Evolutionary conservation across 2,329 filamentous ascomycete species (phyloP), one percentile per base, ranked within the genome.

Genomic region (Trichoderma semiorbis): DNA sequence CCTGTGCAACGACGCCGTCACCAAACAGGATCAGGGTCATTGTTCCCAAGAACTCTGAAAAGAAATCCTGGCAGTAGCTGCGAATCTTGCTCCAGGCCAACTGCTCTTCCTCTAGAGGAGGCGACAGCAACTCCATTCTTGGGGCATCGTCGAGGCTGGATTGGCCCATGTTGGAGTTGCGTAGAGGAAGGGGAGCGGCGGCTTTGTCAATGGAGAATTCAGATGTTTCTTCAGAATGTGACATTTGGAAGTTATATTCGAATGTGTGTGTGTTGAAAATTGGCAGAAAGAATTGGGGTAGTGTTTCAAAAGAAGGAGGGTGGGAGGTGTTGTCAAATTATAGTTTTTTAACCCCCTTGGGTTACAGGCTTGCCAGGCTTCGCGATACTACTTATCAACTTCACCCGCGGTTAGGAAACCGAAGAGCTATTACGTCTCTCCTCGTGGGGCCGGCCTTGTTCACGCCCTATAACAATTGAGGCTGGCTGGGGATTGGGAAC

Each of bases 1-100:
- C 90, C 78, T 93, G 91, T 3, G 91, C 91, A 24, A 93, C 89
- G 69, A 89, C 88, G n/a, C 90, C 91, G 73, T 93, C 88, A 5
- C 91, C 91, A 75, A 93, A 93, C 53, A 93, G 80, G 72, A 93
- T 83, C 73, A 93, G 80, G 69, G 91, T 85, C 82, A 93, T 90
- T 14, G 88, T 90, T 8, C 90, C 90, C 64, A 91, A 86, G 80
- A 92, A 92, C 75, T 93, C 90, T 1, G 89, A 88, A 74, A 92
- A 88, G 1, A 86, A 86, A 73, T 92, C 89, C 72, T 86, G 84
- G 47, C 87, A 81, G 32, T 80, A 75, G 24, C 83, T 80, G 57
- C 90, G 84, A 32, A 89, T 79, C 50, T 82, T 83, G 62, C 82
- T 85, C 90, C 90, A 92, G 21, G 72, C 72, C 18, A 78, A 77